Conservation (phyloP, 495 filamentous ascomycete species). For the Podospora fimiseda region DNA sequence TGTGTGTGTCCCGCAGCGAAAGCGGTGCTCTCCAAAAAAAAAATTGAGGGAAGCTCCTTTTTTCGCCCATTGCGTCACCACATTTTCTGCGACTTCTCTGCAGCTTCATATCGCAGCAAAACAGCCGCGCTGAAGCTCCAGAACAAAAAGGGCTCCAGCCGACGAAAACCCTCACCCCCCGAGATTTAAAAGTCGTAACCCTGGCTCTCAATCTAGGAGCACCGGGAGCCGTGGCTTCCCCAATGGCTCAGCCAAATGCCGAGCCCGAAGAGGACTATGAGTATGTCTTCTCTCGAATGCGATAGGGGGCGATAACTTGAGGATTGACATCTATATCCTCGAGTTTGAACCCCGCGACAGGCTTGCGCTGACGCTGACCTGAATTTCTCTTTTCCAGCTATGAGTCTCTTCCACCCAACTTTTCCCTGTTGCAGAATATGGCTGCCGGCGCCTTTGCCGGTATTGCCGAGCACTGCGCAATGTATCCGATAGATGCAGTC, state of each 20-base stretch:
- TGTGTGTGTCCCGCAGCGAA: not conserved
- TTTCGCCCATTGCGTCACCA: not conserved
- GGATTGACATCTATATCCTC: not conserved
- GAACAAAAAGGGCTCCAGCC: too few relatives aligned
- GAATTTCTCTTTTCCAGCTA: slow-evolving; percentile 48
- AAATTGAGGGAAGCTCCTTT: not conserved
- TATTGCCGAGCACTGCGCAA: slow-evolving; percentile 62
- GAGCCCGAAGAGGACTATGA: slow-evolving; percentile 53
- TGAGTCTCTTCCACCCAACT: slow-evolving; percentile 54
- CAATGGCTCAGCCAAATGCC: slow-evolving; percentile 53
- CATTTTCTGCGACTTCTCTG: not conserved
- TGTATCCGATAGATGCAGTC: slow-evolving; percentile 97
- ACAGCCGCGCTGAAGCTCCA: too few relatives aligned
- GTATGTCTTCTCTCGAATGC: slow-evolving; percentile 30
- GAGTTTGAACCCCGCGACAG: not conserved
- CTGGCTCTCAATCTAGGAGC: slow-evolving; percentile 52
- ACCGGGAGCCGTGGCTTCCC: slow-evolving; percentile 48
- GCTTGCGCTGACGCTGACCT: too few relatives aligned
- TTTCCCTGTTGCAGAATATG: slow-evolving; percentile 68
- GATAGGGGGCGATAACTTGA: not conserved
- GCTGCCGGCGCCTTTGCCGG: slow-evolving; percentile 92
- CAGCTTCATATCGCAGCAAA: slow-evolving; percentile 1
- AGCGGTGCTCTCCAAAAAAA: slow-evolving; percentile 1
- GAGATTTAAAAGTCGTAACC: slow-evolving; percentile 27
- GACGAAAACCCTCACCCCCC: slow-evolving; percentile 6